A percentile compares a stretch with the other conserved stretches of the same genome.
Evolutionary conservation across 1,139 yeast genomes (phyloP).

Genomic region (Yamadazyma dendronema): DNA sequence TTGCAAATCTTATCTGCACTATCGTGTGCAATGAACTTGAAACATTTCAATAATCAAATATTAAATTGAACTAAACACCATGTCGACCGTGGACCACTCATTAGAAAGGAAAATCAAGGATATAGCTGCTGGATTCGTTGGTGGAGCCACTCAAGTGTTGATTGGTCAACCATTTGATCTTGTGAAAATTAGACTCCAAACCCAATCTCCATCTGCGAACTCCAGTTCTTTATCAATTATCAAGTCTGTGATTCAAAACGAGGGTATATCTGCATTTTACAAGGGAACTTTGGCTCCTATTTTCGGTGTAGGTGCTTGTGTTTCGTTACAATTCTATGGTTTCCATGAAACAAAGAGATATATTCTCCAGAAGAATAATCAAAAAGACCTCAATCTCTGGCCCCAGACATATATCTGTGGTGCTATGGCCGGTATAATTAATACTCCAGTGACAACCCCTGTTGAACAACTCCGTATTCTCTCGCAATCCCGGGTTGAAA

Average conservation of each 20-base stretch:
- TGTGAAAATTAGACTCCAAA: slow-evolving; percentile 64
- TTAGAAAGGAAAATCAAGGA: slow-evolving; percentile 59
- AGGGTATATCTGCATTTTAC: slow-evolving; percentile 64
- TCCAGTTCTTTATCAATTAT: slow-evolving; percentile 47
- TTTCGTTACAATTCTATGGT: slow-evolving; percentile 71
- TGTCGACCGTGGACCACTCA: slow-evolving; percentile 43
- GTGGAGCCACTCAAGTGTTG: slow-evolving; percentile 66
- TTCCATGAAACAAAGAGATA: slow-evolving; percentile 75
- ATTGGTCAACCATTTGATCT: slow-evolving; percentile 77
- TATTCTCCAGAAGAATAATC: slow-evolving; percentile 30
- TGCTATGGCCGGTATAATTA: slow-evolving; percentile 75
- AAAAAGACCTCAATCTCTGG: slow-evolving; percentile 40
- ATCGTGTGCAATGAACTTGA: too few species aligned
- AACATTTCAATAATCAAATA: not conserved
- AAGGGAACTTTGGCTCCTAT: slow-evolving; percentile 48
- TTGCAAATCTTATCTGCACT: too few species aligned
- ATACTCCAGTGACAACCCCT: slow-evolving; percentile 69
- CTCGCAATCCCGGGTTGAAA: slow-evolving; percentile 54
- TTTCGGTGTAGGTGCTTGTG: slow-evolving; percentile 70
- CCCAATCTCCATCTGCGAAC: slow-evolving; percentile 26
- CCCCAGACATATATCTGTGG: slow-evolving; percentile 72
- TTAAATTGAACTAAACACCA: not conserved
- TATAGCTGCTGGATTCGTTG: slow-evolving; percentile 50
- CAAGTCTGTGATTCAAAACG: slow-evolving; percentile 53
- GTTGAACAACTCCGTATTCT: slow-evolving; percentile 75